Base-by-base conservation (phyloP, 2,329 filamentous ascomycete genomes). In the Tothia fuscella region DNA sequence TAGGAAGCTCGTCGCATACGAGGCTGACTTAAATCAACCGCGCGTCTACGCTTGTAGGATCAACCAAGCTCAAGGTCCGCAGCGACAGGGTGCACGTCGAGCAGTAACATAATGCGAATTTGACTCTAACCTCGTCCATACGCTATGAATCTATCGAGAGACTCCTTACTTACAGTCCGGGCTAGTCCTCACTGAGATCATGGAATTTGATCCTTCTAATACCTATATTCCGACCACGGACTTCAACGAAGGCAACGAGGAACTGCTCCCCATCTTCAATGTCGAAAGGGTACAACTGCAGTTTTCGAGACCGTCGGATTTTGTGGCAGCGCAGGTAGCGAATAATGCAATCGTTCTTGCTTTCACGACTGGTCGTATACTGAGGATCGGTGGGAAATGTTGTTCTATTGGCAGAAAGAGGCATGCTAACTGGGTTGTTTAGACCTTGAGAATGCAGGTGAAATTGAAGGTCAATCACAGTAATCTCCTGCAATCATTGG, bases 311-410 rank as follows among this genome's bases (percentile, higher is more conserved):
- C 85, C 89, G 2, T 87, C 89, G 50, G 85, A 95, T 62, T 96
- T 98, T 57, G 91, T 94, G 36, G 88, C 91, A 14, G 88, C 88
- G 30, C 88, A 95, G 62, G 89, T 96, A 43, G 88, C 89, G 49
- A 96, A 98, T 63, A 95, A 98, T 68, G 88, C 96, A 47, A 74
- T 98, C 44, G 79, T 96, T 17, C 71, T 98, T 39, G 91, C 91
- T 30, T 73, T 98, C 28, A 89, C 87, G 4, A 95, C 89, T 45
- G 86, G 87, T 38, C 81, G 89, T 52, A 91, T 98, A 49, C 68
- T 98, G 46, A 78, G 91, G 46, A 98, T 98, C 59, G 41, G 41
- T 43, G 56, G 91, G 98, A 61, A 95, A 98, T 55, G 91, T 98
- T 64, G 62, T 60, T 64, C 39, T 28, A 31, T 22, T 4, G 9